Evolutionary conservation across 495 filamentous ascomycete genomes (phyloP).

Genomic region (Cercophora newfieldiana): DNA sequence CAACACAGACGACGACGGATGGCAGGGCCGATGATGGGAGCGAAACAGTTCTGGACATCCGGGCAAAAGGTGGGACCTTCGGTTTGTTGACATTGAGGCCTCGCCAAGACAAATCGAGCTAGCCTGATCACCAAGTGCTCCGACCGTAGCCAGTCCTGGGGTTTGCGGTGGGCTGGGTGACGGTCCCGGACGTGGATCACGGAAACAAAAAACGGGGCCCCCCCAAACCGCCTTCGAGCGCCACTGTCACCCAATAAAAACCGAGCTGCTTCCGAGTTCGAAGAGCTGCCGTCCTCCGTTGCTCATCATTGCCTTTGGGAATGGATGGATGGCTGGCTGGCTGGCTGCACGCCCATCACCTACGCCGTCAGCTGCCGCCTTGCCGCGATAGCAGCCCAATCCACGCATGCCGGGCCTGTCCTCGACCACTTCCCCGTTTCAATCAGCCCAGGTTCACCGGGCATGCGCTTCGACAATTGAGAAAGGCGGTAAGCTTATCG

Average conservation of each 20-base stretch:
- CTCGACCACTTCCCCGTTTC: neutral
- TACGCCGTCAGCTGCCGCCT: neutral
- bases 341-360: neutral
- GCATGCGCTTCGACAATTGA: neutral
- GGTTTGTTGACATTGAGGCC: slow-evolving; percentile 23
- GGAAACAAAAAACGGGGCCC: neutral
- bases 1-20: neutral
- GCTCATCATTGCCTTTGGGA: neutral
- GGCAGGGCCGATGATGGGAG: neutral
- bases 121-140: slow-evolving; percentile 23
- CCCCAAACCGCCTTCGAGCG: neutral
- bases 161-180: slow-evolving; percentile 32
- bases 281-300: neutral
- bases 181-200: slow-evolving; percentile 16
- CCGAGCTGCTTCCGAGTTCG: no score
- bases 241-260: slow-evolving; percentile 19
- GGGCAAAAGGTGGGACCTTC: neutral
- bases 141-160: slow-evolving; percentile 7
- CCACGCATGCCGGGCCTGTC: neutral
- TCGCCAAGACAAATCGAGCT: slow-evolving; percentile 15
- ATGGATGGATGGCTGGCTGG: neutral
- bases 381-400: neutral
- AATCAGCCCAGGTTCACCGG: no score
- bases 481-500: neutral
- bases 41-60: neutral